Evolutionary conservation across 345 rosid genomes (phyloP).

Genomic region (Salix viminalis): DNA sequence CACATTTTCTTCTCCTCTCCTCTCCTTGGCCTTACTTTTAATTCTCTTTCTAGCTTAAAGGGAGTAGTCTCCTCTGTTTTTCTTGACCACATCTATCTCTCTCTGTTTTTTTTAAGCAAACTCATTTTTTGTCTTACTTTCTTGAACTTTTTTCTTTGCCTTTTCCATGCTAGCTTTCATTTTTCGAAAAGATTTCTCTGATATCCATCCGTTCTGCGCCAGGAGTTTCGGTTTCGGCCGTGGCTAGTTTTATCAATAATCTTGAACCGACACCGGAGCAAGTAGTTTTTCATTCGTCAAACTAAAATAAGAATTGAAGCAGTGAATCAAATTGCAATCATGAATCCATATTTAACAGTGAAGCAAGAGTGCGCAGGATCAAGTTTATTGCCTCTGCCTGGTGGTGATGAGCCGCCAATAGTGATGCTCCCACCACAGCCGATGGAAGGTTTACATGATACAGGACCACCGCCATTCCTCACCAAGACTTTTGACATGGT

Average conservation of each 20-base stretch:
- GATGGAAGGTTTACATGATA: conserved; percentile 66
- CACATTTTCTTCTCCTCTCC: background rate
- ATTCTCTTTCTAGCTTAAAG: background rate
- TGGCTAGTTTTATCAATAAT: background rate
- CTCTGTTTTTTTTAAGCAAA: background rate
- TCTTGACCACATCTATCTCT: background rate
- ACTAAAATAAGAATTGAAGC: background rate
- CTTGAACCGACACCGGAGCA: background rate
- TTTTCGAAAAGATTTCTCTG: background rate
- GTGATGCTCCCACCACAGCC: conserved; percentile 44
- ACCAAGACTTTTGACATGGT: conserved; percentile 33
- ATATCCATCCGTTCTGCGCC: background rate
- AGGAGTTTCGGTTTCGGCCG: background rate
- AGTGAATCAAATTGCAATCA: background rate
- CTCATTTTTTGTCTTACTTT: background rate
- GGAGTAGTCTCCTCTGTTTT: background rate
- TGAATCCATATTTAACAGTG: conserved; percentile 42
- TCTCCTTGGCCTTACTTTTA: background rate
- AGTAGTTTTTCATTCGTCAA: background rate
- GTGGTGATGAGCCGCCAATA: conserved; percentile 7
- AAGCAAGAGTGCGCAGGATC: conserved; percentile 41
- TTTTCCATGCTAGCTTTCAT: background rate
- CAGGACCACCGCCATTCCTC: conserved; percentile 33
- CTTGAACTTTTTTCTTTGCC: background rate
- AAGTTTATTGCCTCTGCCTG: conserved; percentile 18